Evolutionary conservation across 768 basidiomycete species (phyloP).

Genomic region (Tricholoma bakamatsutake): DNA sequence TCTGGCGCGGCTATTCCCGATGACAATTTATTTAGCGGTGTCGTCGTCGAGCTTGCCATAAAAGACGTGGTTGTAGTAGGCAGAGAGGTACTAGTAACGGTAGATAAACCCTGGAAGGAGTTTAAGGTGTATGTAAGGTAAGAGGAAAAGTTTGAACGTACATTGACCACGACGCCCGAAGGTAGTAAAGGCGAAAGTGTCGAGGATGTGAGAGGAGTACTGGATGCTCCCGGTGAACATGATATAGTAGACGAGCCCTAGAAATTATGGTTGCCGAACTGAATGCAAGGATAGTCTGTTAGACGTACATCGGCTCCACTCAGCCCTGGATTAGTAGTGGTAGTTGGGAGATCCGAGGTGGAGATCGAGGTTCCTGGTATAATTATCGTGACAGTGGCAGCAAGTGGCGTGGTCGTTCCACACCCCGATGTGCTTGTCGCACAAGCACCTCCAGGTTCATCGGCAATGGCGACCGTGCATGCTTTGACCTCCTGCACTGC

Average conservation of each 20-base stretch:
- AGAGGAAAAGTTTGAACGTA: slow-evolving; percentile 1
- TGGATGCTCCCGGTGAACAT: slow-evolving; percentile 1
- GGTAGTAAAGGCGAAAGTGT: not conserved
- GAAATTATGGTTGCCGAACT: not conserved
- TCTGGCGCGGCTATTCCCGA: slow-evolving; percentile 4
- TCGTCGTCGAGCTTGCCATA: slow-evolving; percentile 7
- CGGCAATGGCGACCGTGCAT: slow-evolving; percentile 36
- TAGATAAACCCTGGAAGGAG: slow-evolving; percentile 12
- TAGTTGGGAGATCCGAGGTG: slow-evolving; percentile 12
- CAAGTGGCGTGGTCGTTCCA: slow-evolving; percentile 5
- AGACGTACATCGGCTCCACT: not conserved
- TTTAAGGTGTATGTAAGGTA: not conserved
- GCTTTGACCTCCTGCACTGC: slow-evolving; percentile 47
- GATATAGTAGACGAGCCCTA: not conserved
- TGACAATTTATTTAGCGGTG: slow-evolving; percentile 1
- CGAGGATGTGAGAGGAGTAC: not conserved
- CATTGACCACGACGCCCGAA: slow-evolving; percentile 10
- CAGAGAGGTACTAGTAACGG: slow-evolving; percentile 10
- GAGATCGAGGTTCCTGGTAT: slow-evolving; percentile 5
- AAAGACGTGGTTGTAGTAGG: slow-evolving; percentile 11
- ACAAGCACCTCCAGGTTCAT: slow-evolving; percentile 5
- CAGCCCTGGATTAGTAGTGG: not conserved
- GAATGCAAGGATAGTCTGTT: not conserved
- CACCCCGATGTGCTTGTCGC: slow-evolving; percentile 15
- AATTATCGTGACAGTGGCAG: slow-evolving; percentile 7